Evolutionary conservation across 2,329 filamentous ascomycete genomes (phyloP).

Genomic region (Fusarium sp.): DNA sequence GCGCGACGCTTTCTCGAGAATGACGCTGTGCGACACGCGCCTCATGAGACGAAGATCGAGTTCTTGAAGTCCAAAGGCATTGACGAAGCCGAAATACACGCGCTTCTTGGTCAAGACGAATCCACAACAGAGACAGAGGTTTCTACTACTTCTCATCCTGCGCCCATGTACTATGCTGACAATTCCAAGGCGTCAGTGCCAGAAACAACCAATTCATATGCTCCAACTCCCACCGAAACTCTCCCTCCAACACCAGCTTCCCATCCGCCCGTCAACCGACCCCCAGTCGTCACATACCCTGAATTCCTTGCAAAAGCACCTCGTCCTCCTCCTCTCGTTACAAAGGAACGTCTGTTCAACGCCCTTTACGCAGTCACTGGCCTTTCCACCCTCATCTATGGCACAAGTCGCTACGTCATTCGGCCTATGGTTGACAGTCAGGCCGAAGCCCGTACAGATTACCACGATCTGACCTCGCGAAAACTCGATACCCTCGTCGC

Average conservation of each 20-base stretch:
- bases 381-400: conserved; percentile 73
- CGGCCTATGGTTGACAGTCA: conserved; percentile 67
- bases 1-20: conserved; percentile 81
- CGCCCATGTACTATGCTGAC: background rate
- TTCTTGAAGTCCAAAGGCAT: conserved; percentile 85
- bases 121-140: conserved; percentile 27
- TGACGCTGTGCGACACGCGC: conserved; percentile 73
- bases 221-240: conserved; percentile 31
- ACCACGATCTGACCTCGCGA: conserved; percentile 58
- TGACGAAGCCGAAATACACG: conserved; percentile 70
- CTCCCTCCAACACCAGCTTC: conserved; percentile 39
- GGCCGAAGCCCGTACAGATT: conserved; percentile 61
- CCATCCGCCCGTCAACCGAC: conserved; percentile 52
- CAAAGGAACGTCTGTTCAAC: conserved; percentile 65
- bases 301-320: conserved; percentile 70
- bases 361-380: conserved; percentile 67
- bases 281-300: conserved; percentile 75
- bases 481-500: conserved; percentile 58
- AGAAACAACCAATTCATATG: conserved; percentile 16
- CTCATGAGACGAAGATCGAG: conserved; percentile 75
- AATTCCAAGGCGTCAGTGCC: conserved; percentile 1
- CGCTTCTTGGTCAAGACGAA: conserved; percentile 60
- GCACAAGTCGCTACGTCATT: conserved; percentile 74
- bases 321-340: conserved; percentile 69
- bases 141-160: background rate